Evolutionary conservation across 441 rosid genomes (phyloP), one percentile per base, ranked within the genome.

Genomic region (Populus hybrid): DNA sequence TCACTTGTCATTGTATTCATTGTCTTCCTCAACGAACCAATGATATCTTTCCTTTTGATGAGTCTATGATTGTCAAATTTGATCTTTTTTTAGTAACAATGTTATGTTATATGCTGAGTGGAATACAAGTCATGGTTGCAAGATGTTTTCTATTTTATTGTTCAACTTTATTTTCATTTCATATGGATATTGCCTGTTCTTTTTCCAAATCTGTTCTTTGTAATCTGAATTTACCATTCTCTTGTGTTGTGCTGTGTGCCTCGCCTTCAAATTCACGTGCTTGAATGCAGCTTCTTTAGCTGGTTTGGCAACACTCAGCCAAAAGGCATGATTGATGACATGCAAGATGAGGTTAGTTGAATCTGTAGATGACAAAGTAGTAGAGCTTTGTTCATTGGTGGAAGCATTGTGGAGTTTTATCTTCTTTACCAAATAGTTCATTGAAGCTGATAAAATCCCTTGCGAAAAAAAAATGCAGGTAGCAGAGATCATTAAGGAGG

Each of bases 401-500:
- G 9, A 3, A 12, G 26, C 72, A 32, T 0, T 46, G 28, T 46
- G 64, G 10, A 7, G 16, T 21, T 20, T 46, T 30, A 67, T 46
- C 24, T 38, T 54, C 74, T 78, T 67, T 70, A 30, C 32, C 3
- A 26, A 68, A 66, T 70, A 21, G 14, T 35, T 61, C 36, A 36
- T 34, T 70, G 8, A 70, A 77, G 34, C 57, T 68, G 30, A 12
- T 54, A 10, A 16, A 34, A 74, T 69, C 54, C 61, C 9, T 10
- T 73, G 10, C 0, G 8, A 0, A 20, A 14, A 23, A 23, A 1
- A 23, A 3, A 54, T 83, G 80, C 96, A 95, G 99, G 83, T 95
- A 71, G 97, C 99, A 4, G 98, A 95, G 82, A 87, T 95, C 11
- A 92, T 95, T 73, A 95, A 91, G 90, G 99, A 95, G 83, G 99